Conservation (phyloP, 352 stramenopile genomes). For the Globisporangium spiculum region DNA sequence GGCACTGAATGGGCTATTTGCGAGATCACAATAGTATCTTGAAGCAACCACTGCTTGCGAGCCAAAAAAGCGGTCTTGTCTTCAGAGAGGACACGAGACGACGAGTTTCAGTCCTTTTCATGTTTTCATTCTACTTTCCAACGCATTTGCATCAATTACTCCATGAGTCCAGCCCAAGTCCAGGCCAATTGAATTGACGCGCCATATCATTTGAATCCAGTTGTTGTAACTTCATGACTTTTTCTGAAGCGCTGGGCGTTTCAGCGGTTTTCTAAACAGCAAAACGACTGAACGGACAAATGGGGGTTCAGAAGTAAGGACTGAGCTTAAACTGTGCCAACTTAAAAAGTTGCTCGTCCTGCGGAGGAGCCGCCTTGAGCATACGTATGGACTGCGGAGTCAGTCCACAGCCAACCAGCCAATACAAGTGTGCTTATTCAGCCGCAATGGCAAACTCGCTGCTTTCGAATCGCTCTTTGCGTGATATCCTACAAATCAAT, state of each 20-base stretch:
- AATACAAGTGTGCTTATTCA: neutral
- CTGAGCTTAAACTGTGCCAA: neutral
- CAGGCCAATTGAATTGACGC: neutral
- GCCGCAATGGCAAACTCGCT: neutral
- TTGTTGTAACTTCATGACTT: neutral
- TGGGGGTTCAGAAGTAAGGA: neutral
- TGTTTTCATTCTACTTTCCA: neutral
- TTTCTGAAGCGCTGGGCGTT: neutral
- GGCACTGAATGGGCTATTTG: too few species aligned
- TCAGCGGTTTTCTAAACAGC: neutral
- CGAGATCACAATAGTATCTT: too few species aligned
- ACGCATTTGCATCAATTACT: neutral
- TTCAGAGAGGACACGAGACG: neutral
- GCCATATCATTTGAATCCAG: neutral
- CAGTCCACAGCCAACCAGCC: neutral
- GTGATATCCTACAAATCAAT: neutral
- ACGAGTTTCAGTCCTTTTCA: too few species aligned
- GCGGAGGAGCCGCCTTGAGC: neutral
- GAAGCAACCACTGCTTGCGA: neutral
- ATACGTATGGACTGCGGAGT: neutral
- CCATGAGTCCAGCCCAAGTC: too few species aligned
- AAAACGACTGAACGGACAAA: neutral
- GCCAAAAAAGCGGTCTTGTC: neutral
- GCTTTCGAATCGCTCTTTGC: neutral
- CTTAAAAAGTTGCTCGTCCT: neutral